phyloP scores from a whole-genome alignment of 2,329 filamentous ascomycete genomes.

The Phyllosticta citribraziliensis region DNA sequence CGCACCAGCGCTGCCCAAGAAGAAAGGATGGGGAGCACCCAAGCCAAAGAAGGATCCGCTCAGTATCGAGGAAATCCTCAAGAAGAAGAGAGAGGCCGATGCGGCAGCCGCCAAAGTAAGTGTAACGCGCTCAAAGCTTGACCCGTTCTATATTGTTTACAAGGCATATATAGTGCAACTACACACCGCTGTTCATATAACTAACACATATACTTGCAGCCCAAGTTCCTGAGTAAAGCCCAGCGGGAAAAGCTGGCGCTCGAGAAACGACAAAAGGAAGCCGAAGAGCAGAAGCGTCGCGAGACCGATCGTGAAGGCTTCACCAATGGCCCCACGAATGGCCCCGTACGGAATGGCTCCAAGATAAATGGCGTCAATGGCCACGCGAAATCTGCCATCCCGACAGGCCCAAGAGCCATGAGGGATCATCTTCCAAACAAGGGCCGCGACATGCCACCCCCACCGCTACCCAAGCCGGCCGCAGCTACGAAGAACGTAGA shows the following conservation, averaged over 20 bases:
- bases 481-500: conserved; percentile 16
- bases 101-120: conserved; percentile 68
- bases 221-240: conserved; percentile 76
- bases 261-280: conserved; percentile 66
- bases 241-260: conserved; percentile 71
- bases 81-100: conserved; percentile 77
- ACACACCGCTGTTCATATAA: conserved; percentile 11
- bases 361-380: conserved; percentile 11
- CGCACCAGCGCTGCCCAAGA: conserved; percentile 33
- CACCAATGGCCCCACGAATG: not conserved
- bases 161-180: conserved; percentile 18
- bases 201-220: conserved; percentile 34
- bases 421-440: conserved; percentile 34
- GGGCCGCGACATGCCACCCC: conserved; percentile 44
- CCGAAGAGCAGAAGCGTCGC: conserved; percentile 51
- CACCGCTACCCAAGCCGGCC: conserved; percentile 35
- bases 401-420: conserved; percentile 43
- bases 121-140: not conserved
- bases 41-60: conserved; percentile 44
- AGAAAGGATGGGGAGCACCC: conserved; percentile 45
- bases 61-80: conserved; percentile 76
- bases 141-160: conserved; percentile 11
- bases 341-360: conserved; percentile 9
- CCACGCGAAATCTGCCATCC: conserved; percentile 29
- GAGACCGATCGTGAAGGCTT: conserved; percentile 27